Evolutionary conservation across 2,329 filamentous ascomycete species (phyloP).

Genomic region (Botrytis fragariae): DNA sequence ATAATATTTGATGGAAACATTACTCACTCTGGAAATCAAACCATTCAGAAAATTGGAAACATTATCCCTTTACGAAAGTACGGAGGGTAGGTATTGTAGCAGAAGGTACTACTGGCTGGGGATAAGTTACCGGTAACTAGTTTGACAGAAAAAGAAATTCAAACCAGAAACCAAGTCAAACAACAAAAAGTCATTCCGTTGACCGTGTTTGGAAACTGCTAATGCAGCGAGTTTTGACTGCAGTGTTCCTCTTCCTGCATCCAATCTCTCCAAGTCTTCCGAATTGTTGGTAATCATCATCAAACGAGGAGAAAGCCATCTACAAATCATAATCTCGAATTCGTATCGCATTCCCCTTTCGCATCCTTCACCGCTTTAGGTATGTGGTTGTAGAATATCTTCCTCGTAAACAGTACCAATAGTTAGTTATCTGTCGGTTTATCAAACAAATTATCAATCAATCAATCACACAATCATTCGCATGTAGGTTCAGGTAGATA

Average conservation of each 20-base stretch:
- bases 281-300: slow-evolving; percentile 10
- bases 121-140: not conserved
- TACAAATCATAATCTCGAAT: slow-evolving; percentile 4
- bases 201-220: not conserved
- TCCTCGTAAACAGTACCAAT: slow-evolving; percentile 11
- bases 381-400: not conserved
- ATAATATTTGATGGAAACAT: slow-evolving; percentile 19
- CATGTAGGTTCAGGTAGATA: not conserved
- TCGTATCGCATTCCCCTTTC: not conserved
- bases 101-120: not conserved
- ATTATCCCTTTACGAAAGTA: not conserved
- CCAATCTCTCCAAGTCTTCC: slow-evolving; percentile 11
- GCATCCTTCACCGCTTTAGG: slow-evolving; percentile 8
- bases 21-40: slow-evolving; percentile 8
- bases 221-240: not conserved
- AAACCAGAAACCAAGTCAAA: not conserved
- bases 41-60: not conserved
- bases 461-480: not conserved
- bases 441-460: not conserved
- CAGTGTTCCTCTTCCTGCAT: slow-evolving; percentile 2
- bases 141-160: not conserved
- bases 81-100: not conserved
- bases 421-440: not conserved
- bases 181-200: not conserved
- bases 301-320: not conserved